Evolutionary conservation across 202 grass and related monocot genomes (phyloP).

Genomic region (Cymbopogon flexuosus): DNA sequence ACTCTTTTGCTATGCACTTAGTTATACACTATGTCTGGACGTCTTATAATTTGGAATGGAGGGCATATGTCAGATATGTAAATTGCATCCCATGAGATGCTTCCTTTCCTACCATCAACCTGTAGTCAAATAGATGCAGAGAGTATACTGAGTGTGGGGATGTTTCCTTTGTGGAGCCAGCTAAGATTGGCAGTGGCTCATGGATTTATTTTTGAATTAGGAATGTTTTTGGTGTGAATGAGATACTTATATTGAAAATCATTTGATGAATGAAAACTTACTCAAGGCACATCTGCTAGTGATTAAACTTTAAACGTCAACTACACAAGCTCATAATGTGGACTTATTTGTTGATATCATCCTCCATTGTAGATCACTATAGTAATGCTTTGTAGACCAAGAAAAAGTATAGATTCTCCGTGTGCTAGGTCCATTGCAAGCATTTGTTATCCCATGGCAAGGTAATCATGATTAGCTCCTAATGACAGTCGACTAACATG

Average conservation of each 20-base stretch:
- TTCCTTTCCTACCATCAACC: neutral
- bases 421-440: neutral
- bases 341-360: conserved; percentile 15
- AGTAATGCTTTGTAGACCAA: too few relatives aligned
- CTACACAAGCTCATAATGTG: neutral
- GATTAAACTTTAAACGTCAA: neutral
- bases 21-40: too few relatives aligned
- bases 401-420: too few relatives aligned
- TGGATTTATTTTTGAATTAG: neutral
- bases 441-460: neutral
- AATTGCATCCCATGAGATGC: neutral
- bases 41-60: neutral
- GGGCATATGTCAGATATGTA: neutral
- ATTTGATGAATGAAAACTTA: neutral
- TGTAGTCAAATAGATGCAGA: neutral
- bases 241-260: neutral
- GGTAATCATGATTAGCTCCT: neutral
- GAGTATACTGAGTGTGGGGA: neutral
- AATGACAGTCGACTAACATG: neutral
- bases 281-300: neutral
- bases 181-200: neutral
- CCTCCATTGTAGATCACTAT: neutral
- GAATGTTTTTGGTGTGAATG: neutral
- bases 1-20: neutral
- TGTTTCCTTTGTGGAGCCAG: neutral